Base-by-base conservation (phyloP, 192 early-diverging fungal species). In the Mortierella hygrophila region DNA sequence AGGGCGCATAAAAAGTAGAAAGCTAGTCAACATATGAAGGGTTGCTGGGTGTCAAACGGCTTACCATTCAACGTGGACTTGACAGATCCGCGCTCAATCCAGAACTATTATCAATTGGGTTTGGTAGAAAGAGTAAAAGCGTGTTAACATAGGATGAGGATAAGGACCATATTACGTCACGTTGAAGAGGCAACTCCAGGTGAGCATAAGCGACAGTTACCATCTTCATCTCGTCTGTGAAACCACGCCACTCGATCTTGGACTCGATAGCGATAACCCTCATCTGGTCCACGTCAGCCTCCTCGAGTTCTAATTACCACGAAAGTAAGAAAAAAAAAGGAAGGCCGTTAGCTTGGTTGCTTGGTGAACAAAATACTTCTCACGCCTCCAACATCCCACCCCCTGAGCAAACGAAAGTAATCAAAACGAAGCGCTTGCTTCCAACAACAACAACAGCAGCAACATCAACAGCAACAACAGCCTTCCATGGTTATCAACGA, bases 221-320 rank as follows among this genome's bases (percentile, higher is more conserved):
- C 79, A 75, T 80, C 76, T 81, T 86, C 84, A 86, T 86, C 65
- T 86, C 84, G 42, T 86, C 79, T 0, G 84, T 86, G 32, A 86
- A 86, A n/a, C 76, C 84, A 11, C 84, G 75, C 84, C 84, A 86
- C 47, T 86, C 84, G n/a, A 86, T 69, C 76, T 80, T 86, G 70
- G 84, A 77, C 54, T 86, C 84, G 32, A 86, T 86, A 68, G 84
- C 84, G 49, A 86, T 75, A n/a, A 86, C 74, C 23, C 84, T 79
- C 78, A 86, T 80, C 41, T 74, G 70, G 35, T 86, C 79, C 6
- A 86, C 15, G 65, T 77, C 84, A 8, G 70, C 79, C 0, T 74
- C 79, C 13, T 86, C 84, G 26, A 77, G 55, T 35, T 81, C 84
- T 47, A 75, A 75, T 60, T 4, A 65, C 68, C 72, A 10, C 13